Evolutionary conservation across 805 yeast species (phyloP), one percentile per base, ranked within the genome.

Genomic region (Lipomyces japonicus): DNA sequence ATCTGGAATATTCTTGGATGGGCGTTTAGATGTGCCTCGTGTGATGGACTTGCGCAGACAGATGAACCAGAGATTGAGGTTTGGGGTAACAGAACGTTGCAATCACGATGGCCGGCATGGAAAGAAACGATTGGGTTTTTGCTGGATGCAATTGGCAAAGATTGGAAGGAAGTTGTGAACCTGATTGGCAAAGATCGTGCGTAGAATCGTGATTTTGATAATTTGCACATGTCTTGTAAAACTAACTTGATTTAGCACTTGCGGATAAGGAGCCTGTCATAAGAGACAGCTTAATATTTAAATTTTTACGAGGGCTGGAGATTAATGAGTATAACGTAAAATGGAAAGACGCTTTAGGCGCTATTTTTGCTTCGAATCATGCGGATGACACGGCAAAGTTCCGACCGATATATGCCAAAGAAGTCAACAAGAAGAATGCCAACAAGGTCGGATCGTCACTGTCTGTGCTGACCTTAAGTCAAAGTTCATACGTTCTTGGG

Each of bases 21-120:
- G 58, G 47, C 43, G 6, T 40, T 54, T 4, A 34, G 45, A 24
- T 54, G 58, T 18, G 51, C 53, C 1, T 37, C 57, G 4, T 57
- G 50, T 9, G 32, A 22, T 10, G 49, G 50, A 23, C 14, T 23
- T 7, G 34, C 32, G 2, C 30, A 7, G 16, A 5, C n/a, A 3
- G n/a, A 21, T 14, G 39, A 26, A 12, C 43, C 26, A 10, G 14
- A 42, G 4, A 26, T 31, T 1, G 50, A 46, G 30, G 22, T 19
- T 9, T 43, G 39, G 9, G 12, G 14, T 4, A 4, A 19, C 34
- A 45, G 28, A 16, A 31, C 49, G 18, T 43, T 47, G 7, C 52
- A 38, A n/a, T 38, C 35, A 7, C 40, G 58, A 12, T 54, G 58
- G 58, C 44, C 48, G 28, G 22, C 35, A 9, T 54, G 51, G 42